Conservation (phyloP, 192 early-diverging fungal species). For the Spinellus fusiger region DNA sequence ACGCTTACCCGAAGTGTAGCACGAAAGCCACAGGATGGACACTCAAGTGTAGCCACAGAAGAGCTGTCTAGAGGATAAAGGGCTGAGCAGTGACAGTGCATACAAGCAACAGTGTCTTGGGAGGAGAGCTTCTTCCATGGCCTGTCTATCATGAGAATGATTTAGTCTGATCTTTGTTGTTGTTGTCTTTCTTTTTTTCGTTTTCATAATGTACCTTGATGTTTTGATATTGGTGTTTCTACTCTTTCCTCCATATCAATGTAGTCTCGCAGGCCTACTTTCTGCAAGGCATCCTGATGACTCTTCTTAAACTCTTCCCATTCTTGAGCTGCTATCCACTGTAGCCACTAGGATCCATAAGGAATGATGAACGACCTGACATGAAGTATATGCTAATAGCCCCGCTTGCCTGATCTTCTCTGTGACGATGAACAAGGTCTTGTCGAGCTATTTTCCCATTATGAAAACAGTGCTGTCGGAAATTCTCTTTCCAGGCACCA, state of each 20-base stretch:
- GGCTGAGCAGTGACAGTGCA: neutral
- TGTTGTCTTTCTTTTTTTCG: neutral
- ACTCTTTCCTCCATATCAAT: neutral
- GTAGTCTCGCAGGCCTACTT: neutral
- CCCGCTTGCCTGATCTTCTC: neutral
- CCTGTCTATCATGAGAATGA: neutral
- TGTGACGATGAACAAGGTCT: neutral
- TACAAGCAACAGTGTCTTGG: neutral
- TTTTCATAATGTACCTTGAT: neutral
- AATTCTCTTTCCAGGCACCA: neutral
- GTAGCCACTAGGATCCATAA: neutral
- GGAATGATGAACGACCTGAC: neutral
- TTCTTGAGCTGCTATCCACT: neutral
- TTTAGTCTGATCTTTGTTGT: neutral
- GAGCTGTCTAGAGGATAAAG: neutral
- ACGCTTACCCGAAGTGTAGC: neutral
- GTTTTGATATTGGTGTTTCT: neutral
- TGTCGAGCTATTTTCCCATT: neutral
- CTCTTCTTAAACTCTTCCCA: neutral
- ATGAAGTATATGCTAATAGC: neutral
- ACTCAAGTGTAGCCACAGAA: neutral
- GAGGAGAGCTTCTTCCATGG: neutral
- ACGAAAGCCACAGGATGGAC: neutral
- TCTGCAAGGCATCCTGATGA: neutral
- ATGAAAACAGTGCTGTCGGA: neutral